These are phyloP conservation scores for Colletotrichum shisoi DNA, from an alignment of 2,329 filamentous ascomycete genomes.

Conservation along the genomic window DNA sequence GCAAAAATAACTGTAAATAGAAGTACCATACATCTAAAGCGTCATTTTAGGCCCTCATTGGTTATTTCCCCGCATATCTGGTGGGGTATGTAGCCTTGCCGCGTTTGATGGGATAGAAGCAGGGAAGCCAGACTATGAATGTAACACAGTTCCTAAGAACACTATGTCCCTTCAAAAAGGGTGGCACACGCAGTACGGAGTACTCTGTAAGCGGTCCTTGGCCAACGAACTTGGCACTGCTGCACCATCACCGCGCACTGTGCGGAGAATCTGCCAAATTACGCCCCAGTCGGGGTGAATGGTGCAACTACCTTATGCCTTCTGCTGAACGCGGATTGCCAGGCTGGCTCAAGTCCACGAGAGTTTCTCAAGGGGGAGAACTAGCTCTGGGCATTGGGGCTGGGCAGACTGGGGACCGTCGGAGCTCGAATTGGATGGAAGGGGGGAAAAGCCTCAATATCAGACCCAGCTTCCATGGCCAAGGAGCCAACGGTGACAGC, in stretches of 20 bases:
- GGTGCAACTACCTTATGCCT: constrained; percentile 3
- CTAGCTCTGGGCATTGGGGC: not conserved
- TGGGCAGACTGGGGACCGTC: not conserved
- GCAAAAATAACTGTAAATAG: too few species aligned
- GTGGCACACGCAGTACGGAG: too few species aligned
- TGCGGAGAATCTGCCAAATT: constrained; percentile 4
- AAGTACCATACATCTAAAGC: too few species aligned
- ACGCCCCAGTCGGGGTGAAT: not conserved
- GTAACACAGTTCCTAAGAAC: too few species aligned
- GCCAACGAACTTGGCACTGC: constrained; percentile 6
- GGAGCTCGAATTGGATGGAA: not conserved
- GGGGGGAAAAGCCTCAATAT: not conserved
- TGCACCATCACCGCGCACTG: not conserved
- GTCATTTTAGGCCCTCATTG: too few species aligned
- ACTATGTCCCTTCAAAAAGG: too few species aligned
- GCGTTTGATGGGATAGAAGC: too few species aligned
- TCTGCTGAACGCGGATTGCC: constrained; percentile 1
- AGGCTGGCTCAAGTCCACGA: not conserved
- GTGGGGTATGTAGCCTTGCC: too few species aligned
- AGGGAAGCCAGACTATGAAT: too few species aligned
- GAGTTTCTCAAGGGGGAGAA: not conserved
- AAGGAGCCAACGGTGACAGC: not conserved
- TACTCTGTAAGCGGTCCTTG: constrained; percentile 27
- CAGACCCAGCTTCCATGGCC: not conserved
- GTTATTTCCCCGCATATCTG: too few species aligned